Percentiles rank a stretch among this genome's conserved stretches.
phyloP scores from a whole-genome alignment of 345 rosid genomes.

The Salix viminalis region DNA sequence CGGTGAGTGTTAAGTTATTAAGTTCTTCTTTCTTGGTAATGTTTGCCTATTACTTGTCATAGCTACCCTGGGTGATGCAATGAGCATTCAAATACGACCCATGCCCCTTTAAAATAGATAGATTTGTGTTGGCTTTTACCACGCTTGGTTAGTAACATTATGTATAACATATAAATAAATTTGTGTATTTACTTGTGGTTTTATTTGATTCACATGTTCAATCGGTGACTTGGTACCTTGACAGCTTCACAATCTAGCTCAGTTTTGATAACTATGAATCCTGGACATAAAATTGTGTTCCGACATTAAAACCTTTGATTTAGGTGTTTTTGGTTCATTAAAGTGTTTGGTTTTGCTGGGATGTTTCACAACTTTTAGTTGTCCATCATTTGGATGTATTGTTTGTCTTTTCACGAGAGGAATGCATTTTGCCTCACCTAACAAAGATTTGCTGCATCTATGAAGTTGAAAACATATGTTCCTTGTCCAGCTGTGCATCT shows the following conservation, averaged over 20 bases:
- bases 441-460: background rate
- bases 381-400: background rate
- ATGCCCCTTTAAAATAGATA: background rate
- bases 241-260: background rate
- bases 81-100: background rate
- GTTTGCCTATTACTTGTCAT: background rate
- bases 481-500: background rate
- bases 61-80: background rate
- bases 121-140: background rate
- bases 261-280: background rate
- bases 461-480: background rate
- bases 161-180: background rate
- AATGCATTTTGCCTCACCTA: background rate
- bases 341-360: background rate
- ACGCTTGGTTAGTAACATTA: background rate
- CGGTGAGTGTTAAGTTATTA: slow-evolving; percentile 41
- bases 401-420: background rate
- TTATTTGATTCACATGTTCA: background rate
- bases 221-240: background rate
- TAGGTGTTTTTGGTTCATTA: background rate
- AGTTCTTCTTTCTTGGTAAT: background rate
- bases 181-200: background rate
- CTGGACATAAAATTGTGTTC: background rate
- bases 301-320: background rate
- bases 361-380: background rate